Conservation (phyloP, 2,329 filamentous ascomycete genomes). For the Monilinia aucupariae region DNA sequence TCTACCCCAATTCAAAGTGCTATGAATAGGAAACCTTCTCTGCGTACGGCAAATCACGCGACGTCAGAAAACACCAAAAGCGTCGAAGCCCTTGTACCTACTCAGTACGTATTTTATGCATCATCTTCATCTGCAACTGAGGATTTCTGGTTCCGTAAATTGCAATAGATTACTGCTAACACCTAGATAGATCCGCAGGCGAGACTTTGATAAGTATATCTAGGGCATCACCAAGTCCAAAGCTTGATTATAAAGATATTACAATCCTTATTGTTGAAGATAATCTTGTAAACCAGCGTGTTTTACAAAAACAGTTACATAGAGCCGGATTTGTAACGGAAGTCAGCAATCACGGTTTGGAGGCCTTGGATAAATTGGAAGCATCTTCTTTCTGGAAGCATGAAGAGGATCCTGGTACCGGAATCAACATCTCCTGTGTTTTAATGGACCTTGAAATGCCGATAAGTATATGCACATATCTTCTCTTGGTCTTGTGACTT, state of each 20-base stretch:
- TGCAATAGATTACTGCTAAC: not conserved
- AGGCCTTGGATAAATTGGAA: constrained; percentile 54
- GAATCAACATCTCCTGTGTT: constrained; percentile 52
- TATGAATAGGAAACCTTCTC: not conserved
- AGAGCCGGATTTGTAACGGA: constrained; percentile 55
- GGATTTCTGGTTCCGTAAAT: not conserved
- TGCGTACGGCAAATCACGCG: not conserved
- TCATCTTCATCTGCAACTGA: not conserved
- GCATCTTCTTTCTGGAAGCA: constrained; percentile 49
- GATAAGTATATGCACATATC: constrained; percentile 44
- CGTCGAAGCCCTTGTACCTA: not conserved
- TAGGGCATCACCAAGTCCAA: not conserved
- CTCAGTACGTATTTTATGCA: not conserved
- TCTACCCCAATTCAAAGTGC: constrained; percentile 1
- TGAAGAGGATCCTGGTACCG: constrained; percentile 34
- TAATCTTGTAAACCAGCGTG: constrained; percentile 62
- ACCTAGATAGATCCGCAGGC: not conserved
- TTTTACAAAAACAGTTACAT: constrained; percentile 56
- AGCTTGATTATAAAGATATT: constrained; percentile 10
- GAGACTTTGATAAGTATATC: not conserved
- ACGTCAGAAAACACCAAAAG: not conserved
- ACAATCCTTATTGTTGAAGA: constrained; percentile 60
- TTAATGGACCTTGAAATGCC: constrained; percentile 82
- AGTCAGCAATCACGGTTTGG: constrained; percentile 60
- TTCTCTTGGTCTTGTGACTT: constrained; percentile 58